Base-by-base conservation (phyloP, 1,284 basidiomycete species). In the Fistulina hepatica region DNA sequence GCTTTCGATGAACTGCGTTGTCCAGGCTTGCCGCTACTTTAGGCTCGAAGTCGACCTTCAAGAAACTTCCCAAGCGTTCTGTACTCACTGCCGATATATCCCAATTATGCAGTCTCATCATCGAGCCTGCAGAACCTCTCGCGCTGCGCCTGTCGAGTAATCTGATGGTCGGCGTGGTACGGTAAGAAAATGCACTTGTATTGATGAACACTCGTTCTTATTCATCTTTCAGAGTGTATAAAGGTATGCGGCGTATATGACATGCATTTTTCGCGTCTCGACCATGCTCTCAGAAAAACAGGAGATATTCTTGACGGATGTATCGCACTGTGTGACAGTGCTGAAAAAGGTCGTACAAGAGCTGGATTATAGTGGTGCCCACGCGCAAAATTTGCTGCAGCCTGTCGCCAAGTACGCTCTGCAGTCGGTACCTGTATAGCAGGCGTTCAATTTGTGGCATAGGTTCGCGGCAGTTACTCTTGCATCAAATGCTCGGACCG, bases 11-110 rank as follows among this genome's bases (percentile, higher is more conserved):
- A 19, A 23, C 15, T 9, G 16, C 22, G n/a, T 11, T 33, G 3
- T 22, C 3, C 21, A 92, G 88, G 88, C 75, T 92, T 33, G 85
- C 86, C 22, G 88, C 88, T 3, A 92, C 88, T 2, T 65, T 92
- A 13, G 89, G 88, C 21, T 78, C 85, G 5, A 81, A 81, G 57
- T 84, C 82, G 11, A 72, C 76, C n/a, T 82, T 85, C 61, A 83
- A 73, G 51, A 88, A 81, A 50, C 63, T 92, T 6, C 79, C 84
- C 7, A 79, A 75, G 53, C 77, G 80, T 45, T 83, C 81, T 37
- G 80, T 92, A 17, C 63, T 84, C 44, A 76, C 73, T 11, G 82
- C 86, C 27, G 80, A 92, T 56, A 88, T 93, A 25, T 56, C 73
- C 25, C 72, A 81, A 52, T 58, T 91, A 52, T 93, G 88, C 53